Conservation (phyloP, 2,329 filamentous ascomycete genomes). For the Apiospora sp. region DNA sequence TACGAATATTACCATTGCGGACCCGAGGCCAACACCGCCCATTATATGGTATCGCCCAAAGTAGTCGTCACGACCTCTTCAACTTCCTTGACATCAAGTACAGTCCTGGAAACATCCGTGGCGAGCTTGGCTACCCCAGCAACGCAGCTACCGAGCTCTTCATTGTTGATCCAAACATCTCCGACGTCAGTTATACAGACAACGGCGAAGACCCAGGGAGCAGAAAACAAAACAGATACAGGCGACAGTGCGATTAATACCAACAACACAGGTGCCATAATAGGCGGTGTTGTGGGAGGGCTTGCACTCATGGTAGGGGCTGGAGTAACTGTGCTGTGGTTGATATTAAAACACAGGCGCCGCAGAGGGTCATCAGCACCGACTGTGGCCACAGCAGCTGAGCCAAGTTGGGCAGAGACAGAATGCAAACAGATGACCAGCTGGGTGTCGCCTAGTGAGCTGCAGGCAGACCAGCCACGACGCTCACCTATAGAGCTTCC, state of each 20-base stretch:
- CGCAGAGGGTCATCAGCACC: background rate
- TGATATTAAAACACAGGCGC: background rate
- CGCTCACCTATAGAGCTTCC: background rate
- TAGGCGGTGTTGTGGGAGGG: slow-evolving; percentile 19
- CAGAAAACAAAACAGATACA: background rate
- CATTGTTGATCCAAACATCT: background rate
- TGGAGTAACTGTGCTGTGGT: background rate
- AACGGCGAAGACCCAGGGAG: background rate
- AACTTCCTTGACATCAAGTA: background rate
- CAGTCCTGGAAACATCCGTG: background rate
- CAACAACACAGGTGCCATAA: slow-evolving; percentile 12
- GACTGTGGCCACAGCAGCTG: background rate
- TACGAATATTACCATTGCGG: slow-evolving; percentile 18
- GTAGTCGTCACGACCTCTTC: background rate
- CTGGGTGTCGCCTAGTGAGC: background rate
- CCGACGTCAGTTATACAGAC: background rate
- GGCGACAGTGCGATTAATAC: background rate
- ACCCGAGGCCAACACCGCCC: background rate
- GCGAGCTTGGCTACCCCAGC: background rate
- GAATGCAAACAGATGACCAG: background rate
- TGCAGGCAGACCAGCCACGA: background rate
- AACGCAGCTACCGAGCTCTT: background rate
- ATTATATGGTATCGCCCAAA: slow-evolving; percentile 7
- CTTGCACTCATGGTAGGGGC: background rate
- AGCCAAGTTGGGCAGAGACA: background rate